Conservation (phyloP, 2,329 filamentous ascomycete genomes). For the Sphaerulina populicola region DNA sequence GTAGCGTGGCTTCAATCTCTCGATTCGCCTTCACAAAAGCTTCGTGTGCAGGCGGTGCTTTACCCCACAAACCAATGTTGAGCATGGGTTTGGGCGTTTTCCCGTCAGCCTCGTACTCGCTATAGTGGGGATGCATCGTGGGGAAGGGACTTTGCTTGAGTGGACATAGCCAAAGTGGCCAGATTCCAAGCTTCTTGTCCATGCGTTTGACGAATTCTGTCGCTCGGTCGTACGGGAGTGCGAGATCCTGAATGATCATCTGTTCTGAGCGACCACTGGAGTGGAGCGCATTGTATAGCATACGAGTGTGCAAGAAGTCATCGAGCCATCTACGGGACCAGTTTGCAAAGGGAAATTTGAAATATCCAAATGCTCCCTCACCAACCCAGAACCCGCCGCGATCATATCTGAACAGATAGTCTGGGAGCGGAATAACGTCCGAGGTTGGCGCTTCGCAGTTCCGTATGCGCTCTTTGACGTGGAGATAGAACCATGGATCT, state of each 20-base stretch:
- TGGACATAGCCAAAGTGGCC: slow-evolving; percentile 45
- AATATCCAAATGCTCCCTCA: slow-evolving; percentile 55
- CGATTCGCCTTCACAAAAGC: slow-evolving; percentile 51
- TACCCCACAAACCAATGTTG: slow-evolving; percentile 59
- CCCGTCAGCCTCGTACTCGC: slow-evolving; percentile 21
- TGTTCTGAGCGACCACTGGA: slow-evolving; percentile 51
- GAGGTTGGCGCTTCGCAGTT: slow-evolving; percentile 34
- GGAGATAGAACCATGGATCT: slow-evolving; percentile 48
- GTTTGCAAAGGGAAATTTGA: slow-evolving; percentile 56
- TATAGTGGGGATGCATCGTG: slow-evolving; percentile 30
- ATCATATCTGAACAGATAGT: slow-evolving; percentile 66
- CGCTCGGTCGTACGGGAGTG: slow-evolving; percentile 38
- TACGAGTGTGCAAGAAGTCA: slow-evolving; percentile 54
- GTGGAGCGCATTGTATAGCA: slow-evolving; percentile 59
- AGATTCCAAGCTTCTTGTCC: slow-evolving; percentile 36
- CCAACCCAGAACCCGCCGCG: slow-evolving; percentile 63
- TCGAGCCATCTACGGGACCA: slow-evolving; percentile 55
- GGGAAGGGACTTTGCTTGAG: slow-evolving; percentile 30
- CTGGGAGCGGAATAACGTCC: slow-evolving; percentile 53
- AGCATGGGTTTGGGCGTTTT: slow-evolving; percentile 36
- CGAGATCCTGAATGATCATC: slow-evolving; percentile 59
- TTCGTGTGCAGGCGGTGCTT: slow-evolving; percentile 36
- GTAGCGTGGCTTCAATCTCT: slow-evolving; percentile 52
- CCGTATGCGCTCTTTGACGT: slow-evolving; percentile 32
- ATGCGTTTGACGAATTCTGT: slow-evolving; percentile 40